Conservation (phyloP, 164 flowering plant genomes). For the Cinnamomum micranthum region DNA sequence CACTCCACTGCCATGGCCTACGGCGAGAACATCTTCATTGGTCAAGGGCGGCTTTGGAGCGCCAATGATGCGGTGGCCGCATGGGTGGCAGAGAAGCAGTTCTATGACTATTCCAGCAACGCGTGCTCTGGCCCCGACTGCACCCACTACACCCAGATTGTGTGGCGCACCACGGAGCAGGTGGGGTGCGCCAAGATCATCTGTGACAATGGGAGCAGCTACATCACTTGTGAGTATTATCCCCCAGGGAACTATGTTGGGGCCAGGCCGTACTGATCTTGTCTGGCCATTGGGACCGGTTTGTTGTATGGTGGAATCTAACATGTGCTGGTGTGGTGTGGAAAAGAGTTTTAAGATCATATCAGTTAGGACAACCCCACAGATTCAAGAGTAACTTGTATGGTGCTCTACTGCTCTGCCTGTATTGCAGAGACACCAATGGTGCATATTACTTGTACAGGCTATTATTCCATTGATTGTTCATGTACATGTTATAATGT, state of each 20-base stretch:
- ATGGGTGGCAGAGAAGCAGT: slow-evolving; percentile 19
- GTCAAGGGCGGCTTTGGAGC: slow-evolving; percentile 15
- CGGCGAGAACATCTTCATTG: slow-evolving; percentile 23
- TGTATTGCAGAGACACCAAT: no score
- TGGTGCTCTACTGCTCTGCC: no score
- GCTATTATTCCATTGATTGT: no score
- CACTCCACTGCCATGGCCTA: slow-evolving; percentile 13
- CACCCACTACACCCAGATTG: slow-evolving; percentile 22
- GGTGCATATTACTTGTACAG: no score
- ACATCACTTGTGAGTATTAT: slow-evolving; percentile 21
- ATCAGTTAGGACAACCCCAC: no score
- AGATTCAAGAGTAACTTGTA: no score
- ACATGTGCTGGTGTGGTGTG: no score
- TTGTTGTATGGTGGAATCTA: no score
- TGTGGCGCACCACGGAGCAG: slow-evolving; percentile 17
- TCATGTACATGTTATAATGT: no score
- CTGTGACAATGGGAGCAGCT: slow-evolving; percentile 18
- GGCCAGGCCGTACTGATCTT: slow-evolving; percentile 14
- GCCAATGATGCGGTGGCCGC: slow-evolving; percentile 12
- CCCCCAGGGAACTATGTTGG: slow-evolving; percentile 23
- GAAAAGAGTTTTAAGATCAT: no score
- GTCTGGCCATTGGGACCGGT: neutral
- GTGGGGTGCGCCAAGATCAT: slow-evolving; percentile 23
- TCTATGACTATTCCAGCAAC: slow-evolving; percentile 11
- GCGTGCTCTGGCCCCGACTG: slow-evolving; percentile 13